Percentiles rank a stretch among this genome's conserved stretches.
phyloP scores from a whole-genome alignment of 2,329 filamentous ascomycete genomes.

The Ophiostoma ulmi region DNA sequence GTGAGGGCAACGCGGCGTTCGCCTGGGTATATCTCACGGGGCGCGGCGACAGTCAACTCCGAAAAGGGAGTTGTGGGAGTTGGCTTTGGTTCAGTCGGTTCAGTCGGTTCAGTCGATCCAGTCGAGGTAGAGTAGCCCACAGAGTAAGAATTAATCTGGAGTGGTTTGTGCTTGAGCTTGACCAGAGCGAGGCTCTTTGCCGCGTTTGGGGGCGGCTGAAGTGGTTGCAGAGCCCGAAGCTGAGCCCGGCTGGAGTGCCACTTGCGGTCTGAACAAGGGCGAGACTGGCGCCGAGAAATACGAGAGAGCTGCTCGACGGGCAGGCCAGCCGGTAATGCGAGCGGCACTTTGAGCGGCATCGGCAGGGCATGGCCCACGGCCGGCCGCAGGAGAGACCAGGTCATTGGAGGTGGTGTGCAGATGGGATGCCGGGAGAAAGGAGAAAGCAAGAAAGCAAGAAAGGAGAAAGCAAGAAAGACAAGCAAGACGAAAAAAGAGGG shows the following conservation, averaged over 20 bases:
- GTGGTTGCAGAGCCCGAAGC: too few species aligned
- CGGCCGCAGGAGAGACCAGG: conserved; percentile 29
- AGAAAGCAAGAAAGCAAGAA: background rate
- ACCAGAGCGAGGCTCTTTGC: conserved; percentile 25
- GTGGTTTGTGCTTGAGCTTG: background rate
- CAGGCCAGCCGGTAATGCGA: background rate
- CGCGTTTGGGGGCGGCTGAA: too few species aligned
- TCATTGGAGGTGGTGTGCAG: conserved; percentile 13
- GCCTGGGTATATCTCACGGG: conserved; percentile 69
- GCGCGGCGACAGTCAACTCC: conserved; percentile 70
- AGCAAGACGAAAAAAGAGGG: background rate
- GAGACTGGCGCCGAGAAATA: conserved; percentile 20
- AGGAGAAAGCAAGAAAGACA: background rate
- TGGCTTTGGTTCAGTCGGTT: conserved; percentile 24
- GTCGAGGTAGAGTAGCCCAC: conserved; percentile 22
- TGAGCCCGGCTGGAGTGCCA: background rate
- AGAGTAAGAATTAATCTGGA: background rate
- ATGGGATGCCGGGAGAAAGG: background rate
- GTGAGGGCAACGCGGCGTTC: conserved; percentile 82
- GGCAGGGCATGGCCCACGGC: conserved; percentile 26
- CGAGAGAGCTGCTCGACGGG: conserved; percentile 26
- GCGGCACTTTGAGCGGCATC: conserved; percentile 20
- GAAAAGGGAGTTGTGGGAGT: conserved; percentile 58
- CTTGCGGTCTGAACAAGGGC: background rate
- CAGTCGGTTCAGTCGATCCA: conserved; percentile 18